These are phyloP conservation scores for Claviceps digitariae DNA, from an alignment of 2,329 filamentous ascomycete species.

Conservation along the genomic window DNA sequence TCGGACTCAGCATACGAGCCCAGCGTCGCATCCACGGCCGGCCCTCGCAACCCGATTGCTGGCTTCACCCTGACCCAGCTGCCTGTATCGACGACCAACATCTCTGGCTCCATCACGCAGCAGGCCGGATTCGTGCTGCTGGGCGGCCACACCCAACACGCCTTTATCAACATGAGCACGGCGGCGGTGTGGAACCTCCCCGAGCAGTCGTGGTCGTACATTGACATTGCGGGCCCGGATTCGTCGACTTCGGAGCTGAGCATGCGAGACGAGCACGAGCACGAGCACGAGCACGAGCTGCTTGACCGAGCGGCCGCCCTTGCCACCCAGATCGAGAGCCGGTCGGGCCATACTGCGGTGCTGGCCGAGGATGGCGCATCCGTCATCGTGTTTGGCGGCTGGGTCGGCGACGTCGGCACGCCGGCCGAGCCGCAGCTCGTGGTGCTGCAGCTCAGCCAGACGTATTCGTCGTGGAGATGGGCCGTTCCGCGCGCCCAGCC, in stretches of 20 bases:
- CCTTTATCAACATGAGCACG: conserved; percentile 91
- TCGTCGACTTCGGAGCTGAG: not conserved
- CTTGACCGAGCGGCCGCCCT: not conserved
- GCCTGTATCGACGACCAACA: conserved; percentile 54
- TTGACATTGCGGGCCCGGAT: conserved; percentile 43
- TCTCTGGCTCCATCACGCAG: conserved; percentile 51
- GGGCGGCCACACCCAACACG: conserved; percentile 69
- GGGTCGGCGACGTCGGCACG: conserved; percentile 70
- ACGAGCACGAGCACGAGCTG: not conserved
- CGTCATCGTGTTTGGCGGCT: conserved; percentile 76
- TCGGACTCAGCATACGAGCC: conserved; percentile 20
- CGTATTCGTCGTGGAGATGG: conserved; percentile 67
- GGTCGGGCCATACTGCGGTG: conserved; percentile 81
- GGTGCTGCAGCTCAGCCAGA: conserved; percentile 59
- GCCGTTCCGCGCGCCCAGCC: conserved; percentile 41
- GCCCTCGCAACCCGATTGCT: conserved; percentile 65
- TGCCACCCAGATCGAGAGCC: conserved; percentile 46
- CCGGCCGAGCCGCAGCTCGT: conserved; percentile 73
- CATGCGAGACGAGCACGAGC: not conserved
- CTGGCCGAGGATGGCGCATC: conserved; percentile 63
- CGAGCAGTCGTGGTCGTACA: conserved; percentile 74
- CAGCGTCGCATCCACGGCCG: conserved; percentile 30
- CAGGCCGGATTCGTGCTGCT: conserved; percentile 69
- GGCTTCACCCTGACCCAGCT: conserved; percentile 74
- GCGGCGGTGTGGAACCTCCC: conserved; percentile 78